Conservation (phyloP, 345 rosid genomes). For the Camelina hispida region DNA sequence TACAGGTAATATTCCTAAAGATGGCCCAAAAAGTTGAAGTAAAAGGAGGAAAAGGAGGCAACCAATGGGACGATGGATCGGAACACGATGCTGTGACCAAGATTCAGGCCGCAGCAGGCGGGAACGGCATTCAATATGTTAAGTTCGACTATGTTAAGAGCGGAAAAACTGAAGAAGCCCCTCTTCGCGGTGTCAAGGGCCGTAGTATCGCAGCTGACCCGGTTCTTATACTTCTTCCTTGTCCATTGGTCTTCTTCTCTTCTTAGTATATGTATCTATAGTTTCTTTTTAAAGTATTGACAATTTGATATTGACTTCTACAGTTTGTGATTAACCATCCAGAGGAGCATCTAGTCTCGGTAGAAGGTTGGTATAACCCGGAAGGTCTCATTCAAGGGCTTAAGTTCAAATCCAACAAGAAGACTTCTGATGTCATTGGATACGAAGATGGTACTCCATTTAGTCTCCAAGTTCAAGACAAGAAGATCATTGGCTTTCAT, state of each 20-base stretch:
- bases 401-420: slow-evolving; percentile 31
- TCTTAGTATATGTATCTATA: background rate
- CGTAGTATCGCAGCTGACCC: slow-evolving; percentile 8
- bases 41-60: slow-evolving; percentile 29
- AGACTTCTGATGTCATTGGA: slow-evolving; percentile 23
- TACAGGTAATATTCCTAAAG: background rate
- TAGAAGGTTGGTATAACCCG: slow-evolving; percentile 31
- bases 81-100: slow-evolving; percentile 24
- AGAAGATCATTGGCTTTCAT: slow-evolving; percentile 34
- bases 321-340: slow-evolving; percentile 38
- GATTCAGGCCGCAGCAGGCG: slow-evolving; percentile 6
- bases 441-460: slow-evolving; percentile 26
- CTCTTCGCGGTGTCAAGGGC: slow-evolving; percentile 31
- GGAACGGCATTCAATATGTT: slow-evolving; percentile 20
- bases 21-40: slow-evolving; percentile 35
- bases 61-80: slow-evolving; percentile 37
- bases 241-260: background rate
- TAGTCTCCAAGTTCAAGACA: slow-evolving; percentile 26
- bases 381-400: slow-evolving; percentile 30
- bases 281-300: background rate
- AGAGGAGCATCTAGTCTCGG: slow-evolving; percentile 21
- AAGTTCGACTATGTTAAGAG: slow-evolving; percentile 30
- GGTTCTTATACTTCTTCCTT: background rate
- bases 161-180: slow-evolving; percentile 9
- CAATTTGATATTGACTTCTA: background rate